Evolutionary conservation across 371 early-diverging fungal genomes (phyloP).

Genomic region (Encephalitozoon cuniculi): DNA sequence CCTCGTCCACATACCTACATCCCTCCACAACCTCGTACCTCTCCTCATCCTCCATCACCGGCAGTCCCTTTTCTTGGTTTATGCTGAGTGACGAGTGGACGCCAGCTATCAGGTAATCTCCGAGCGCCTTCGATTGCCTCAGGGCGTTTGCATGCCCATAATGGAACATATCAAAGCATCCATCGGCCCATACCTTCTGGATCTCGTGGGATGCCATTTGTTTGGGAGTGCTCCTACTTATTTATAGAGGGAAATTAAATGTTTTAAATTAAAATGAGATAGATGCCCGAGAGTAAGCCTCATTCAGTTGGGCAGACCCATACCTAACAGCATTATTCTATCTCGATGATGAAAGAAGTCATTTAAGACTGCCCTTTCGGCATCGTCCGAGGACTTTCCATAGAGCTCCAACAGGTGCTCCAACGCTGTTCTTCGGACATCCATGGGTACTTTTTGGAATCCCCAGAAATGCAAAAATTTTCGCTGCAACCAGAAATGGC

Average conservation of each 20-base stretch:
- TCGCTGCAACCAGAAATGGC: too few species aligned
- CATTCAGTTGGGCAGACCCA: constrained; percentile 57
- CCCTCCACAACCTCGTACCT: constrained; percentile 79
- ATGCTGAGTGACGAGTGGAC: constrained; percentile 84
- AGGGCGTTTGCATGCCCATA: constrained; percentile 86
- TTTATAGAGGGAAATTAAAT: neutral
- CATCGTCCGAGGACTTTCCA: constrained; percentile 58
- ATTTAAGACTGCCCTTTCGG: constrained; percentile 47
- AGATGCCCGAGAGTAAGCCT: constrained; percentile 56
- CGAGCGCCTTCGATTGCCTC: constrained; percentile 80
- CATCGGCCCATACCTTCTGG: constrained; percentile 64
- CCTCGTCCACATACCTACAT: constrained; percentile 88
- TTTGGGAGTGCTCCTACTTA: neutral
- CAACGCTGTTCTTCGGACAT: constrained; percentile 55
- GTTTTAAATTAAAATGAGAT: constrained; percentile 24
- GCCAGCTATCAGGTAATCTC: constrained; percentile 81
- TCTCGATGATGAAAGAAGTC: constrained; percentile 34
- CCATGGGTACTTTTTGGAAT: neutral
- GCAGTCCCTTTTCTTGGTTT: constrained; percentile 77
- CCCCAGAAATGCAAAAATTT: neutral
- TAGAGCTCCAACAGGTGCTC: constrained; percentile 33
- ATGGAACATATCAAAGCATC: constrained; percentile 88
- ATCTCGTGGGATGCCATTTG: neutral
- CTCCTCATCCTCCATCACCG: constrained; percentile 85
- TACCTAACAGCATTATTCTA: constrained; percentile 58